Conservation (phyloP, 2,329 filamentous ascomycete genomes). For the Ophiosphaerella herpotricha region DNA sequence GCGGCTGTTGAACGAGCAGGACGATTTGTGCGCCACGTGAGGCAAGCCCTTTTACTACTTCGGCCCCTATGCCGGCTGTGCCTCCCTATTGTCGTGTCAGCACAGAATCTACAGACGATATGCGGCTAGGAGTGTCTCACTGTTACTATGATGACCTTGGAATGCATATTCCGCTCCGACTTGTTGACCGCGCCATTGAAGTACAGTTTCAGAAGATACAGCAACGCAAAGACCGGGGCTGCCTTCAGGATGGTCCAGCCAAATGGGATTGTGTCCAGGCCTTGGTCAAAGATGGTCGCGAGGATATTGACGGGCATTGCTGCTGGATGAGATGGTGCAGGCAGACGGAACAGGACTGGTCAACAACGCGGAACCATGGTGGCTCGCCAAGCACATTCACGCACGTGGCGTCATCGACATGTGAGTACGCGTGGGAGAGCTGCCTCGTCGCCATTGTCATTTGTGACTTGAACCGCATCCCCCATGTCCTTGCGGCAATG, state of each 20-base stretch:
- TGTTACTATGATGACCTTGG: constrained; percentile 91
- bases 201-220: constrained; percentile 72
- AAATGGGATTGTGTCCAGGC: constrained; percentile 59
- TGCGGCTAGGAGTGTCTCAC: constrained; percentile 50
- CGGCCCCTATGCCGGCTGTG: constrained; percentile 88
- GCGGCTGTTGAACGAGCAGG: constrained; percentile 80
- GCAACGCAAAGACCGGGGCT: constrained; percentile 56
- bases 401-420: constrained; percentile 37
- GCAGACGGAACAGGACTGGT: constrained; percentile 14
- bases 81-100: constrained; percentile 64
- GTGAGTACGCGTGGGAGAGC: constrained; percentile 25
- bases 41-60: constrained; percentile 75
- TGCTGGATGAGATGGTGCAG: constrained; percentile 14
- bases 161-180: constrained; percentile 84
- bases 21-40: constrained; percentile 85
- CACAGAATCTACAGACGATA: not conserved
- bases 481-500: constrained; percentile 1
- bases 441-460: constrained; percentile 11
- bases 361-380: constrained; percentile 29
- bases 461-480: constrained; percentile 1
- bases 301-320: constrained; percentile 67
- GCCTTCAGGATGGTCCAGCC: constrained; percentile 58
- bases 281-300: constrained; percentile 58
- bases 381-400: constrained; percentile 24
- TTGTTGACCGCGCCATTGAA: constrained; percentile 74